Percentiles rank a stretch among this genome's conserved stretches.
Conservation (phyloP, 768 basidiomycete species). For the Boletus subparvulus region DNA sequence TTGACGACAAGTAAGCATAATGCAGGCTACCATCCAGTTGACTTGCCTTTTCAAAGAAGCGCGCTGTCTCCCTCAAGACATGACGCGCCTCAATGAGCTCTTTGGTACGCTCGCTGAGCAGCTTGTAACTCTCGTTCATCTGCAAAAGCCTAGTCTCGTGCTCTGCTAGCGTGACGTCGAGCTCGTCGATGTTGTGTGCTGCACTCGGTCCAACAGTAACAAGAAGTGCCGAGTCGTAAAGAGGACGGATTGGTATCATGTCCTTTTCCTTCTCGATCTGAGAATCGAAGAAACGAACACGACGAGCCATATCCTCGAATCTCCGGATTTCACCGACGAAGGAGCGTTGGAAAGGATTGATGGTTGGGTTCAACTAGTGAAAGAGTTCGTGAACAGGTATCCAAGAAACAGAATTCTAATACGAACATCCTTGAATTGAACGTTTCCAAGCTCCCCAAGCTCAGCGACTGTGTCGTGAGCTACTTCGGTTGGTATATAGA, state of each 20-base stretch:
- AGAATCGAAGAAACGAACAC: slow-evolving; percentile 82
- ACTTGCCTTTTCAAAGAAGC: slow-evolving; percentile 87
- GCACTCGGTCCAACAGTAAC: slow-evolving; percentile 90
- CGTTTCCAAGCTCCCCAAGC: slow-evolving; percentile 91
- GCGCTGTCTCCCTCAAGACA: slow-evolving; percentile 92
- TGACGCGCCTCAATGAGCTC: slow-evolving; percentile 93
- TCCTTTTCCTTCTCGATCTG: slow-evolving; percentile 89
- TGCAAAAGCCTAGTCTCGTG: slow-evolving; percentile 80
- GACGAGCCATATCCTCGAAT: slow-evolving; percentile 94
- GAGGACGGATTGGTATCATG: slow-evolving; percentile 75
- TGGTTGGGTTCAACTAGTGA: slow-evolving; percentile 81
- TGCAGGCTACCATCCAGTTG: background rate
- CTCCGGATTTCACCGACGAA: slow-evolving; percentile 95
- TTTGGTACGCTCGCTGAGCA: slow-evolving; percentile 77
- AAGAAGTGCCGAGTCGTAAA: slow-evolving; percentile 83
- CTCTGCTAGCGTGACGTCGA: slow-evolving; percentile 83
- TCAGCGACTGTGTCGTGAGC: slow-evolving; percentile 96
- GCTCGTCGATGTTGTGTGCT: slow-evolving; percentile 90
- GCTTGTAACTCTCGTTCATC: slow-evolving; percentile 94
- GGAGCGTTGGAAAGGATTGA: slow-evolving; percentile 98
- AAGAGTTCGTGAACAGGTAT: slow-evolving; percentile 3
- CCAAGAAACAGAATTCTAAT: background rate
- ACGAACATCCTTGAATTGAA: slow-evolving; percentile 96
- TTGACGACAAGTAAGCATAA: slow-evolving; percentile 30
- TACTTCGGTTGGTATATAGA: slow-evolving; percentile 95